A percentile compares a stretch with the other conserved stretches of the same genome.
Conservation (phyloP, 202 grass and related monocot genomes). For the Schoenoplectus triqueter region DNA sequence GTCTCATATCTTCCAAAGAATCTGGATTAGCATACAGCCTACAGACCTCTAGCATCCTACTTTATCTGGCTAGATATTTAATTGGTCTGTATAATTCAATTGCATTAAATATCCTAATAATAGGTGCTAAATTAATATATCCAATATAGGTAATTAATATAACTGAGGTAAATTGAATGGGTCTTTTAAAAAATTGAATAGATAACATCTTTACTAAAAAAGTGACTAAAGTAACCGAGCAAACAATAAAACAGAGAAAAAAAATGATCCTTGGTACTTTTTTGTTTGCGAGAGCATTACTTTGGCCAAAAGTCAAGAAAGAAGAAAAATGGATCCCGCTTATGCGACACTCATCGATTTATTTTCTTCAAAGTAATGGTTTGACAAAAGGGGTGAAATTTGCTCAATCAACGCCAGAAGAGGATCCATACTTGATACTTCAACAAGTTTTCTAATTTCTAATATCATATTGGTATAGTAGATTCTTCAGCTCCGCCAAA, state of each 20-base stretch:
- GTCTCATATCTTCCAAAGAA: too few relatives aligned
- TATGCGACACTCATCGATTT: too few relatives aligned
- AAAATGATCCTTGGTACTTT: background rate
- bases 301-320: background rate
- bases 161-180: background rate
- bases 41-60: background rate
- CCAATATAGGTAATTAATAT: background rate
- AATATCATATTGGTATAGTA: background rate
- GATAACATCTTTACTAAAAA: too few relatives aligned
- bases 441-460: background rate
- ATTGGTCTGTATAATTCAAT: background rate
- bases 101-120: background rate
- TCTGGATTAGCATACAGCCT: too few relatives aligned
- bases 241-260: background rate
- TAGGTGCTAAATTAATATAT: background rate
- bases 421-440: background rate
- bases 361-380: background rate
- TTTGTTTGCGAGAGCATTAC: background rate
- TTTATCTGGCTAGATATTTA: background rate
- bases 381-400: slow-evolving; percentile 1
- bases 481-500: background rate
- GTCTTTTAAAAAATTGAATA: too few relatives aligned
- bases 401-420: slow-evolving; percentile 19
- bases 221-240: background rate
- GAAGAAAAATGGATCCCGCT: background rate